phyloP scores from a whole-genome alignment of 2,329 filamentous ascomycete genomes.

The Verticillium klebahnii region DNA sequence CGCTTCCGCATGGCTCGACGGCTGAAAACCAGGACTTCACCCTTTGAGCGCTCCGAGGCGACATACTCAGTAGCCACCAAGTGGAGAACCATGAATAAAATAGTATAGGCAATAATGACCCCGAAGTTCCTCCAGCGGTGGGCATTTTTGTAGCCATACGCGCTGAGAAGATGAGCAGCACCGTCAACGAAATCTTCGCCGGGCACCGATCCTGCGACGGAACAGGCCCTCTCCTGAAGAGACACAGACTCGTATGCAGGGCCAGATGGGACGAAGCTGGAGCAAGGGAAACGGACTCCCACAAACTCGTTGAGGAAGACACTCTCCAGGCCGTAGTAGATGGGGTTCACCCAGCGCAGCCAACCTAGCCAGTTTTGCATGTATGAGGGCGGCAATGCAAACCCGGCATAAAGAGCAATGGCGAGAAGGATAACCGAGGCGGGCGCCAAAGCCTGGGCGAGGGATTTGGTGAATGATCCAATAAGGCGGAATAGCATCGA shows the following conservation, averaged over 20 bases:
- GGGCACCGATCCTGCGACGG: slow-evolving; percentile 38
- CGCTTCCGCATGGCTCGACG: slow-evolving; percentile 17
- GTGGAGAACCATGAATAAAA: slow-evolving; percentile 37
- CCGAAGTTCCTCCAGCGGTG: slow-evolving; percentile 47
- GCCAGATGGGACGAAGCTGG: slow-evolving; percentile 14
- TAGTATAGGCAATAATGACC: slow-evolving; percentile 44
- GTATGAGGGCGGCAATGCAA: slow-evolving; percentile 65
- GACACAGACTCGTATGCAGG: slow-evolving; percentile 26
- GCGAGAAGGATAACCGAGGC: slow-evolving; percentile 40
- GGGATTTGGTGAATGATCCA: slow-evolving; percentile 35
- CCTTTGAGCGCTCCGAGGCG: slow-evolving; percentile 3
- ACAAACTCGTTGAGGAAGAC: slow-evolving; percentile 52
- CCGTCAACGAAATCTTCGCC: slow-evolving; percentile 41
- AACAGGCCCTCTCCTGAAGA: slow-evolving; percentile 27
- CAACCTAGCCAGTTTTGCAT: slow-evolving; percentile 65
- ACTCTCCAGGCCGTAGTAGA: slow-evolving; percentile 62
- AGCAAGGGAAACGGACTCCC: slow-evolving; percentile 44
- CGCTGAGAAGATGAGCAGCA: slow-evolving; percentile 37
- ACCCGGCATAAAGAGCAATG: slow-evolving; percentile 32
- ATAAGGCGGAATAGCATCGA: slow-evolving; percentile 50
- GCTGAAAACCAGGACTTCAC: slow-evolving; percentile 10
- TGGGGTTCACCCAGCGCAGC: slow-evolving; percentile 62
- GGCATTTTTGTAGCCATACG: slow-evolving; percentile 40
- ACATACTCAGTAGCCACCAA: slow-evolving; percentile 8
- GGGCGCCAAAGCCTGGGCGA: slow-evolving; percentile 47